Percentiles rank a stretch among this genome's conserved stretches.
Conservation (phyloP, 768 basidiomycete species). For the Boletus subcaerulescens region DNA sequence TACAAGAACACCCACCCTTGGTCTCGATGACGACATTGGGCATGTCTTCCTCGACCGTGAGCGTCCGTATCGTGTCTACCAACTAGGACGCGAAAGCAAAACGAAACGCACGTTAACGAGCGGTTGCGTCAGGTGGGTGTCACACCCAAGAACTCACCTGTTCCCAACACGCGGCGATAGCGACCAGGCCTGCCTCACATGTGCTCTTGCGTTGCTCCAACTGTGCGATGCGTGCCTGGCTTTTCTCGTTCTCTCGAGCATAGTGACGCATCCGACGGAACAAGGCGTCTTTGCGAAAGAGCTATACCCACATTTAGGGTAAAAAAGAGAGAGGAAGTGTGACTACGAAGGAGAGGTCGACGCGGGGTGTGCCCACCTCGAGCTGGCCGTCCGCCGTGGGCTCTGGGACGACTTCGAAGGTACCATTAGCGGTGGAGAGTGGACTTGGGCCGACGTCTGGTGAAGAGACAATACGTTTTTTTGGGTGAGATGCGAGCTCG, state of each 20-base stretch:
- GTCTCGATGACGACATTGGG: constrained; percentile 41
- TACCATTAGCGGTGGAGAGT: constrained; percentile 39
- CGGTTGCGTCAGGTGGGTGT: background rate
- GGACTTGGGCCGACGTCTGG: constrained; percentile 49
- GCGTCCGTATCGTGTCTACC: constrained; percentile 59
- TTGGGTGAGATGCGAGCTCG: constrained; percentile 41
- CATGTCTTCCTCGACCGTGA: constrained; percentile 52
- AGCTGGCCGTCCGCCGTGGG: constrained; percentile 54
- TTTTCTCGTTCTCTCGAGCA: constrained; percentile 68
- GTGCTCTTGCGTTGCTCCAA: constrained; percentile 63
- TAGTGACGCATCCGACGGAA: constrained; percentile 84
- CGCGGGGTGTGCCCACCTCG: constrained; percentile 49
- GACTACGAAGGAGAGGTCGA: constrained; percentile 23
- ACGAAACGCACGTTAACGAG: background rate
- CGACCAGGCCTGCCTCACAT: constrained; percentile 69
- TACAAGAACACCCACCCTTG: constrained; percentile 32
- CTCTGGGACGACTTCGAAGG: constrained; percentile 36
- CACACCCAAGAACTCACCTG: constrained; percentile 47
- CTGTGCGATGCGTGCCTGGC: constrained; percentile 55
- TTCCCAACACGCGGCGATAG: constrained; percentile 77
- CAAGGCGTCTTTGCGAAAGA: constrained; percentile 85
- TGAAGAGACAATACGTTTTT: constrained; percentile 53
- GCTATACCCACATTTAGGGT: constrained; percentile 37
- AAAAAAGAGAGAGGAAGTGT: constrained; percentile 14
- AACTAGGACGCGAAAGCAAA: constrained; percentile 41